Evolutionary conservation across 192 early-diverging fungal species (phyloP).

Genomic region (Podila verticillata): DNA sequence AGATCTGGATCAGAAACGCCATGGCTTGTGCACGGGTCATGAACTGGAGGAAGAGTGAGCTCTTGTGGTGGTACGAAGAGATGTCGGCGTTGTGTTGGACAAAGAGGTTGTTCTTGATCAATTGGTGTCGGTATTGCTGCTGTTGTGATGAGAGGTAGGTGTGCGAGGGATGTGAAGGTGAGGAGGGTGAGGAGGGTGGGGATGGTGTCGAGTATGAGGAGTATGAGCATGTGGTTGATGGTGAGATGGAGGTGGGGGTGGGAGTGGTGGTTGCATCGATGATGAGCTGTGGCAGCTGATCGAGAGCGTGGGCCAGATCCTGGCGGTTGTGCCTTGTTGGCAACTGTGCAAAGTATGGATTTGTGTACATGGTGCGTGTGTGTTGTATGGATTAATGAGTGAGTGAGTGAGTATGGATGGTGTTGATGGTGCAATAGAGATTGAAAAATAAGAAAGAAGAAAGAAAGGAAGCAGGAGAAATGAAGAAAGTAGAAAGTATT

Average conservation of each 20-base stretch:
- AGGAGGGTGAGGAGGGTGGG: neutral
- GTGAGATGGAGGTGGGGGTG: neutral
- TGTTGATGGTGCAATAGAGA: neutral
- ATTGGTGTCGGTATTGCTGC: slow-evolving; percentile 10
- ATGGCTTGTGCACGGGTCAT: slow-evolving; percentile 47
- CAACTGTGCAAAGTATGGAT: slow-evolving; percentile 38
- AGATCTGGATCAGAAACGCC: slow-evolving; percentile 27
- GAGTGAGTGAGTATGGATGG: neutral
- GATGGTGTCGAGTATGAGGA: slow-evolving; percentile 10
- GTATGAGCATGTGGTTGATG: slow-evolving; percentile 2
- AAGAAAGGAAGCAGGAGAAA: slow-evolving; percentile 2
- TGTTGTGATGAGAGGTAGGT: neutral
- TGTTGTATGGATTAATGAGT: neutral
- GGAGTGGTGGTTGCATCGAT: neutral
- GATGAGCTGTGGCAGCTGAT: slow-evolving; percentile 30
- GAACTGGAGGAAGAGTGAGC: slow-evolving; percentile 20
- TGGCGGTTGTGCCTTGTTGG: slow-evolving; percentile 43
- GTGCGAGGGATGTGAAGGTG: neutral
- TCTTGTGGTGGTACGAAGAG: neutral
- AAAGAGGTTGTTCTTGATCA: slow-evolving; percentile 20
- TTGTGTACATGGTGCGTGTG: neutral
- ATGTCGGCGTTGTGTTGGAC: slow-evolving; percentile 4
- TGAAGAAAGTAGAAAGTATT: neutral
- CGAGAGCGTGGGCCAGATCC: slow-evolving; percentile 42
- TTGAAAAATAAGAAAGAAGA: neutral